phyloP scores from a whole-genome alignment of 2,329 filamentous ascomycete genomes.

The Alternaria alternata region DNA sequence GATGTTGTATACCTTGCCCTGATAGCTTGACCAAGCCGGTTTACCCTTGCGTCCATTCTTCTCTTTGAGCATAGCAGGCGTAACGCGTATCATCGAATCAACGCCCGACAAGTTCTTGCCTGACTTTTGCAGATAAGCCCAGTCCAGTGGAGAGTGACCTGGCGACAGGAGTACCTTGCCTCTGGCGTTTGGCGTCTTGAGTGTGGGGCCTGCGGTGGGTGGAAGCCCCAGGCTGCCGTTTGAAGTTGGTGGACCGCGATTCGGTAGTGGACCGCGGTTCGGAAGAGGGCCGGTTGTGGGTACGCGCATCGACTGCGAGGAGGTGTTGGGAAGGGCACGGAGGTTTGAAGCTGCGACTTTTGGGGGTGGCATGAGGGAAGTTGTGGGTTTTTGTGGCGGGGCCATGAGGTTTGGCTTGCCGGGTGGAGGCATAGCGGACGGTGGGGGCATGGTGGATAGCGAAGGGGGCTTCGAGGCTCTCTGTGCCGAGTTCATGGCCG shows the following conservation, averaged over 20 bases:
- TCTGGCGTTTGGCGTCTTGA: slow-evolving; percentile 54
- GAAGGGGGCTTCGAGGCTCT: slow-evolving; percentile 45
- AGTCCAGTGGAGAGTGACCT: slow-evolving; percentile 93
- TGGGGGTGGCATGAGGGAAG: slow-evolving; percentile 48
- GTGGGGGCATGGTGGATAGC: slow-evolving; percentile 24
- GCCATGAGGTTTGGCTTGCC: slow-evolving; percentile 40
- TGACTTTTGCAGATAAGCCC: slow-evolving; percentile 86
- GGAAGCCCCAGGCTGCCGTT: slow-evolving; percentile 51
- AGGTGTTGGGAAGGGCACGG: slow-evolving; percentile 38
- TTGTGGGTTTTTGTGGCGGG: slow-evolving; percentile 43
- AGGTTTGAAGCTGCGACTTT: slow-evolving; percentile 48
- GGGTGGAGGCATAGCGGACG: slow-evolving; percentile 23
- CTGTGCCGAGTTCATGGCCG: slow-evolving; percentile 57
- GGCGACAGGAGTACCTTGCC: slow-evolving; percentile 83
- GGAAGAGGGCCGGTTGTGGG: slow-evolving; percentile 59
- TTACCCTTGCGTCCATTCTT: slow-evolving; percentile 84
- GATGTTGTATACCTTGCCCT: slow-evolving; percentile 93
- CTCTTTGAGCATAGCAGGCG: slow-evolving; percentile 78
- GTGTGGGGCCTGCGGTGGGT: slow-evolving; percentile 37
- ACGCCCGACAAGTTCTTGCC: slow-evolving; percentile 61
- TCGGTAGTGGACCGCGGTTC: slow-evolving; percentile 54
- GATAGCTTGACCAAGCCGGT: slow-evolving; percentile 89
- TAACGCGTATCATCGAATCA: slow-evolving; percentile 71
- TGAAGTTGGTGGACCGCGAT: slow-evolving; percentile 51
- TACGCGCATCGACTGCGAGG: slow-evolving; percentile 47